phyloP scores from a whole-genome alignment of 108 stramenopile genomes.

The Pseudonitzschia delicatissima region DNA sequence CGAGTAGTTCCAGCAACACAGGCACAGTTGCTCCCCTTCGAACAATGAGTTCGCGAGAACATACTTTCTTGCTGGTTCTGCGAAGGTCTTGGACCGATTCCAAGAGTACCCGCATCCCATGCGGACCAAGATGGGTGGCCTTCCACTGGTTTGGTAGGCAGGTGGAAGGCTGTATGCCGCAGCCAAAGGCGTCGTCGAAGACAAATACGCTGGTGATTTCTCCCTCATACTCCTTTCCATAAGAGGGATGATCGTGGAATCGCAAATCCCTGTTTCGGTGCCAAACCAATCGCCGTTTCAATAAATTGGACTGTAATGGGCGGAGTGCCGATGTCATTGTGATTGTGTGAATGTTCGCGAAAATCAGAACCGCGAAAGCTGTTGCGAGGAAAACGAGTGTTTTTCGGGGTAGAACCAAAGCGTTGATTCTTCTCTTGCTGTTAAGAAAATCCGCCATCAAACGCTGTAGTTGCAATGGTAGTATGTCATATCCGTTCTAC shows the following conservation, averaged over 20 bases:
- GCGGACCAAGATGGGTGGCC: slow-evolving; percentile 43
- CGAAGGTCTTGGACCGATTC: slow-evolving; percentile 50
- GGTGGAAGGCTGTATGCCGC: slow-evolving; percentile 34
- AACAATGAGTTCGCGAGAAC: slow-evolving; percentile 43
- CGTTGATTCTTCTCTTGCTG: no score
- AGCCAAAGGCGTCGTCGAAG: slow-evolving; percentile 44
- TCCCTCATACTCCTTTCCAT: slow-evolving; percentile 14
- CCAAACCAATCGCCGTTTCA: slow-evolving; percentile 50
- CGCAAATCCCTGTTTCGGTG: slow-evolving; percentile 61
- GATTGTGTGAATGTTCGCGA: no score
- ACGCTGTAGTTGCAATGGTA: no score
- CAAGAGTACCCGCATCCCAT: slow-evolving; percentile 35
- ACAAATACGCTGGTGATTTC: slow-evolving; percentile 39
- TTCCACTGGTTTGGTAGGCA: slow-evolving; percentile 17
- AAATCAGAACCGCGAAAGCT: no score
- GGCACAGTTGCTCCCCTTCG: slow-evolving; percentile 45
- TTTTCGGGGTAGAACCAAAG: no score
- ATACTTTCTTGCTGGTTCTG: neutral
- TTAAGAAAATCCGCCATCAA: no score
- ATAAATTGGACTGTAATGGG: no score
- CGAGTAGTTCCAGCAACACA: slow-evolving; percentile 37
- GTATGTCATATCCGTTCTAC: no score
- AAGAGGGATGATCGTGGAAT: slow-evolving; percentile 52
- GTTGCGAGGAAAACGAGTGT: neutral
- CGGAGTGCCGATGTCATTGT: neutral